These are phyloP conservation scores for Ulvella scutata DNA, from an alignment of 139 green algal species.

Conservation along the genomic window DNA sequence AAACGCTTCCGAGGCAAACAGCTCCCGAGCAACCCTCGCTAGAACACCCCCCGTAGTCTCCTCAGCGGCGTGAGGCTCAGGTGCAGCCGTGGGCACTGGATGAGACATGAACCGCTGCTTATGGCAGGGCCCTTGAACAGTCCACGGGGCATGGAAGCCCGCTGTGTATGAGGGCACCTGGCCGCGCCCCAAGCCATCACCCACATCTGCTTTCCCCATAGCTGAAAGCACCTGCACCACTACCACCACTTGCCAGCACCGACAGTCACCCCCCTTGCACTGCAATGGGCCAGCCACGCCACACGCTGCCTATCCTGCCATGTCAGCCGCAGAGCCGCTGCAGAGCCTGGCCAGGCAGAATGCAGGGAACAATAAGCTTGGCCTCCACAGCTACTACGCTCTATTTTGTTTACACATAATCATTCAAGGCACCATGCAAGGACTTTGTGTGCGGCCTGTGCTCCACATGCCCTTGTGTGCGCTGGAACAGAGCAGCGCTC, in stretches of 20 bases:
- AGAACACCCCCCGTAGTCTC: slow-evolving; percentile 2
- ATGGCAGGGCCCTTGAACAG: slow-evolving; percentile 36
- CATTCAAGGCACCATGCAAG: no score
- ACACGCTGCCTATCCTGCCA: neutral
- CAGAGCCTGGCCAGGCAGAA: no score
- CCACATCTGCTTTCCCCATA: slow-evolving; percentile 21
- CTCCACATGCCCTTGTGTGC: no score
- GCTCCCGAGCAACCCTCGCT: slow-evolving; percentile 4
- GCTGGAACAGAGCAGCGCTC: no score
- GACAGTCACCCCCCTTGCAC: neutral
- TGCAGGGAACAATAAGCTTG: no score
- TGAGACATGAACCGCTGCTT: slow-evolving; percentile 72
- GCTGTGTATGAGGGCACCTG: slow-evolving; percentile 14
- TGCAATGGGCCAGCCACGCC: neutral
- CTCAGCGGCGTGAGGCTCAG: neutral
- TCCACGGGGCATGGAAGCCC: slow-evolving; percentile 17
- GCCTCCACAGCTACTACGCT: no score
- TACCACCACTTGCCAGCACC: neutral
- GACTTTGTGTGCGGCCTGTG: no score
- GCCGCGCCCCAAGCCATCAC: slow-evolving; percentile 24
- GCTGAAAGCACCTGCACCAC: slow-evolving; percentile 12
- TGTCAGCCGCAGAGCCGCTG: no score
- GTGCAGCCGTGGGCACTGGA: neutral
- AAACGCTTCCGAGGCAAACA: slow-evolving; percentile 47
- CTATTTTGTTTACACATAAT: no score